phyloP scores from a whole-genome alignment of 169 alveolate genomes.

The Pseudocohnilembus persalinus region DNA sequence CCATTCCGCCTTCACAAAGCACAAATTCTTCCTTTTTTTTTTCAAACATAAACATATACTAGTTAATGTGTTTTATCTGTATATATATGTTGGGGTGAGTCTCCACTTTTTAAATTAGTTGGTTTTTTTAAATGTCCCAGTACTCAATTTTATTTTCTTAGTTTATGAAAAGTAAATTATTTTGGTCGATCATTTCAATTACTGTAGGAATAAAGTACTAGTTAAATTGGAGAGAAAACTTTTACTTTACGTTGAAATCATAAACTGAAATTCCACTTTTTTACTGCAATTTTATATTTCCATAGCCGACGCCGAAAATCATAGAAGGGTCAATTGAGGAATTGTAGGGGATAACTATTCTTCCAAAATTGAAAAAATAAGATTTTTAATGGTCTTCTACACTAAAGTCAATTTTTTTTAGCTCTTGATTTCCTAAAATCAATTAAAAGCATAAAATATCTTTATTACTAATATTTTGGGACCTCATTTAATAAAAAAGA shows the following conservation, averaged over 20 bases:
- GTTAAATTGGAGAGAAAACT: too few species aligned
- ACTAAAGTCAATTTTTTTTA: not conserved
- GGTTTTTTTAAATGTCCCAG: not conserved
- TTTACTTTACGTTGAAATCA: not conserved
- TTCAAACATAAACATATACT: too few species aligned
- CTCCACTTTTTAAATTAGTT: not conserved
- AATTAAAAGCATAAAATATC: not conserved
- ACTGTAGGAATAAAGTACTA: not conserved
- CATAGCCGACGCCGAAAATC: not conserved
- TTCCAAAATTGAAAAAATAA: not conserved
- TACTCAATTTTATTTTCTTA: not conserved
- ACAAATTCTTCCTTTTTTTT: not conserved
- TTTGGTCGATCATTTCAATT: not conserved
- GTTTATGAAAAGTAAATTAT: not conserved
- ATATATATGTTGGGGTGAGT: not conserved
- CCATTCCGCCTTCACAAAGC: not conserved
- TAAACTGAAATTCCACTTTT: not conserved
- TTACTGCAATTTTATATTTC: not conserved
- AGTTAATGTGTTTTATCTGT: too few species aligned
- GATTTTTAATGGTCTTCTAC: not conserved
- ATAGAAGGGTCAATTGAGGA: not conserved
- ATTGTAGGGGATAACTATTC: not conserved
- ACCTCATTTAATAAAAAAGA: not conserved
- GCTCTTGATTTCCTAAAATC: not conserved
- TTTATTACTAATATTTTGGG: not conserved